These are phyloP conservation scores for Helicocarpus griseus DNA, from an alignment of 2,329 filamentous ascomycete species.

Conservation along the genomic window DNA sequence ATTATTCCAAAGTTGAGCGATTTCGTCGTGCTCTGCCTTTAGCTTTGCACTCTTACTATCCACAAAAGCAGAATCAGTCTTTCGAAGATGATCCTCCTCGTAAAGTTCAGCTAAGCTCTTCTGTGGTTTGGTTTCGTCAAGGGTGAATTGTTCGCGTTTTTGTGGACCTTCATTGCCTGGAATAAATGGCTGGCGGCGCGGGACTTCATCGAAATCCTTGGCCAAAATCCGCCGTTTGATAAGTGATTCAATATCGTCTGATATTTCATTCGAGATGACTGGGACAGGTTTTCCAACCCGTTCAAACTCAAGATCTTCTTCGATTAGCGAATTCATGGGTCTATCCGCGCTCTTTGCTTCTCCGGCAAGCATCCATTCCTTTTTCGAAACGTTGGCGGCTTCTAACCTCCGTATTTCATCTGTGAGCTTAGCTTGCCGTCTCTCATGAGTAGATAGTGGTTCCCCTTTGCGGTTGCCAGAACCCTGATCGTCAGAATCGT, in stretches of 20 bases:
- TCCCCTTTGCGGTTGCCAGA: constrained; percentile 13
- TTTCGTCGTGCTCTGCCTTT: constrained; percentile 71
- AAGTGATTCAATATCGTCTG: constrained; percentile 81
- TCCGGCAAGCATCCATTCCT: constrained; percentile 81
- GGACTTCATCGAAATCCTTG: constrained; percentile 84
- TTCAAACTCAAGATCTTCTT: constrained; percentile 94
- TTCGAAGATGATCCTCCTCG: constrained; percentile 80
- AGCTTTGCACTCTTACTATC: constrained; percentile 75
- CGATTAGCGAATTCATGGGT: constrained; percentile 82
- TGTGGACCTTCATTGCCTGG: constrained; percentile 46
- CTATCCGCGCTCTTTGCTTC: constrained; percentile 76
- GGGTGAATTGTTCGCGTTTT: constrained; percentile 61
- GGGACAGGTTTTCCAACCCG: constrained; percentile 89
- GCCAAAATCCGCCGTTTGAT: constrained; percentile 89
- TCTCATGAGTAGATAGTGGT: constrained; percentile 65
- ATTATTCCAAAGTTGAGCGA: constrained; percentile 73
- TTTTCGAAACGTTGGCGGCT: constrained; percentile 77
- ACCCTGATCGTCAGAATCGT: constrained; percentile 46
- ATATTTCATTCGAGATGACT: constrained; percentile 84
- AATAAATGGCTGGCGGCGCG: constrained; percentile 68
- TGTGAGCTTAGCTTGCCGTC: constrained; percentile 70
- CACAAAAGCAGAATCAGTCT: constrained; percentile 68
- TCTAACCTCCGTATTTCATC: constrained; percentile 90
- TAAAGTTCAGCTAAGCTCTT: constrained; percentile 87
- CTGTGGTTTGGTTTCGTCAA: constrained; percentile 80